Conservation (phyloP, 805 yeast species). For the Wickerhamiella galacta region DNA sequence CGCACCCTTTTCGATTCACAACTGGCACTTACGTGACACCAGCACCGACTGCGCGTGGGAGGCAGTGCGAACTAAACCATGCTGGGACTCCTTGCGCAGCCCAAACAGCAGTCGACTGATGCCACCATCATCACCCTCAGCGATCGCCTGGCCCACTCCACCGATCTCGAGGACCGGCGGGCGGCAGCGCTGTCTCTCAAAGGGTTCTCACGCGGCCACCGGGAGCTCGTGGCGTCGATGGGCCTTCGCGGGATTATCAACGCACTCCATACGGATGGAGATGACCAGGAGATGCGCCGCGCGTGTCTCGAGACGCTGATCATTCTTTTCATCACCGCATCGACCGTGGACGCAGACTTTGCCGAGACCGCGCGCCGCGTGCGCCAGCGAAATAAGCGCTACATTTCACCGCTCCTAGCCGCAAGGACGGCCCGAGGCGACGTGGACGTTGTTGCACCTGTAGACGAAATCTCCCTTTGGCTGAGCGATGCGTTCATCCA, state of each 20-base stretch:
- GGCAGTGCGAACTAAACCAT: too few species aligned
- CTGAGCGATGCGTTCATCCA: slow-evolving; percentile 86
- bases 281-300: slow-evolving; percentile 56
- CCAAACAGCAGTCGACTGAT: slow-evolving; percentile 44
- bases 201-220: slow-evolving; percentile 70
- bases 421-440: slow-evolving; percentile 43
- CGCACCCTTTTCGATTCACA: too few species aligned
- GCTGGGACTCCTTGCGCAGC: slow-evolving; percentile 28
- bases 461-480: slow-evolving; percentile 85
- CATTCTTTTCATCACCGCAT: slow-evolving; percentile 49
- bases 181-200: slow-evolving; percentile 84
- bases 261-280: slow-evolving; percentile 46
- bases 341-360: slow-evolving; percentile 42
- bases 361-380: slow-evolving; percentile 57
- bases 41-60: too few species aligned
- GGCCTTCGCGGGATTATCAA: slow-evolving; percentile 61
- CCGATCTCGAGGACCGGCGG: slow-evolving; percentile 64
- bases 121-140: slow-evolving; percentile 81
- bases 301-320: slow-evolving; percentile 75
- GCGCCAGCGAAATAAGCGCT: slow-evolving; percentile 15
- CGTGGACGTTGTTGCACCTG: slow-evolving; percentile 26
- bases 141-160: slow-evolving; percentile 72
- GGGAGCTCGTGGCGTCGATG: slow-evolving; percentile 80
- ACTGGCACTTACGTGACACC: too few species aligned
- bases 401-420: slow-evolving; percentile 24